Evolutionary conservation across 1,284 basidiomycete genomes (phyloP).

Genomic region (Puccinia hordei): DNA sequence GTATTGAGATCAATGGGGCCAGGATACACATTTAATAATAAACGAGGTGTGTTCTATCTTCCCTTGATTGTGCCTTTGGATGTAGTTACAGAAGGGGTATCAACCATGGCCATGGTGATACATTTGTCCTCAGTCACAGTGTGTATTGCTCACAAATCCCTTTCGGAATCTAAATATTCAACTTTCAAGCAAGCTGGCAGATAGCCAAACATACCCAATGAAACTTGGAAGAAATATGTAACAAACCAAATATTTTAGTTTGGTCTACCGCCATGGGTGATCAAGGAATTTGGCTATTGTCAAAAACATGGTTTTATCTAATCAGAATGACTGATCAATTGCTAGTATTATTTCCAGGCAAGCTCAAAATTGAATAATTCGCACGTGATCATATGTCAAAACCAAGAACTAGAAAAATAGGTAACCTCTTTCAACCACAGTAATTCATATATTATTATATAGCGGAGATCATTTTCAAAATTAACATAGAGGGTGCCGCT

Average conservation of each 20-base stretch:
- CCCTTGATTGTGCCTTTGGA: slow-evolving; percentile 4
- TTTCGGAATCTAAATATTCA: neutral
- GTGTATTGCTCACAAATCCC: neutral
- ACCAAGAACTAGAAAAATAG: neutral
- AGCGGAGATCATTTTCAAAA: neutral
- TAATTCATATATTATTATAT: neutral
- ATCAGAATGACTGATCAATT: neutral
- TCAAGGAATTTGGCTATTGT: neutral
- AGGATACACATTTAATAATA: neutral
- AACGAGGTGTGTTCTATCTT: slow-evolving; percentile 1
- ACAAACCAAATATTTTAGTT: too few species aligned
- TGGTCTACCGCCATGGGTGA: neutral
- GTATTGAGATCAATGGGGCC: slow-evolving; percentile 1
- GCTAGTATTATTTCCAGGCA: neutral
- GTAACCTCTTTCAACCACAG: neutral
- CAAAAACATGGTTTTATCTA: neutral
- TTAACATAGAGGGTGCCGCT: neutral
- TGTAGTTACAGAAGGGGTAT: slow-evolving; percentile 6
- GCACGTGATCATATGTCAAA: neutral
- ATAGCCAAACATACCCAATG: neutral
- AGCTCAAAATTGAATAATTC: neutral
- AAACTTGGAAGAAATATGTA: neutral
- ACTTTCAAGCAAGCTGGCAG: neutral
- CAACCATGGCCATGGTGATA: slow-evolving; percentile 7
- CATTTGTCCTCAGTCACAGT: neutral